A percentile compares a stretch with the other conserved stretches of the same genome.
These are phyloP conservation scores for Senecio squalidus DNA, from an alignment of 140 eudicot genomes.

Conservation along the genomic window DNA sequence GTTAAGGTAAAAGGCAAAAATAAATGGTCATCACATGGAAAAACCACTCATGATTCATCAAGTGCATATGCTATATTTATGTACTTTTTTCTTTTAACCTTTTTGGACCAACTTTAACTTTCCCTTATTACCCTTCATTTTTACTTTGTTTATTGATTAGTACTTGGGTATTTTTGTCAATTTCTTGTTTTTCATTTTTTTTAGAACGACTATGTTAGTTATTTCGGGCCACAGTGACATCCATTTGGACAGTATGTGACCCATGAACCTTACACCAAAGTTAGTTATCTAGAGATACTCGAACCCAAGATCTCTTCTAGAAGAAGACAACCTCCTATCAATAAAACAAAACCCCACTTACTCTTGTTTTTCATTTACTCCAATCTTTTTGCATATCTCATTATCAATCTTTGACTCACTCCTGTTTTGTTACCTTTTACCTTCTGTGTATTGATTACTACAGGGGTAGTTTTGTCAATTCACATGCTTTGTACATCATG, in stretches of 20 bases:
- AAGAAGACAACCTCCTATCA: no score
- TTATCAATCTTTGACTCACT: constrained; percentile 22
- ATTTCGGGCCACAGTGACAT: no score
- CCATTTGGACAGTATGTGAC: no score
- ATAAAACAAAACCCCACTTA: no score
- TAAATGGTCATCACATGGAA: constrained; percentile 48
- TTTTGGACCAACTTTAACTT: constrained; percentile 20
- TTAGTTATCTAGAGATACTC: no score
- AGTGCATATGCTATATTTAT: constrained; percentile 32
- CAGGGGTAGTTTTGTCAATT: not conserved
- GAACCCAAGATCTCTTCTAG: no score
- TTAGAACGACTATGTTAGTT: no score
- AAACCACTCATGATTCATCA: constrained; percentile 47
- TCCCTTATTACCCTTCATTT: constrained; percentile 23
- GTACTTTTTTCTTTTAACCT: constrained; percentile 13
- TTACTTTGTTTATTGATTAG: constrained; percentile 6
- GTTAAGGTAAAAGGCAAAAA: constrained; percentile 22
- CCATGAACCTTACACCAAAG: no score
- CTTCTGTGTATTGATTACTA: constrained; percentile 1
- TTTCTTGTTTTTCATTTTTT: no score
- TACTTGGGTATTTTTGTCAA: constrained; percentile 15
- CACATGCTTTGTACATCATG: not conserved
- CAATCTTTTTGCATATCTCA: constrained; percentile 9
- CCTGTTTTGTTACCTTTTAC: not conserved
- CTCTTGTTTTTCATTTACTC: constrained; percentile 10